Evolutionary conservation across 345 rosid genomes (phyloP).

Genomic region (Syzygium oleosum): DNA sequence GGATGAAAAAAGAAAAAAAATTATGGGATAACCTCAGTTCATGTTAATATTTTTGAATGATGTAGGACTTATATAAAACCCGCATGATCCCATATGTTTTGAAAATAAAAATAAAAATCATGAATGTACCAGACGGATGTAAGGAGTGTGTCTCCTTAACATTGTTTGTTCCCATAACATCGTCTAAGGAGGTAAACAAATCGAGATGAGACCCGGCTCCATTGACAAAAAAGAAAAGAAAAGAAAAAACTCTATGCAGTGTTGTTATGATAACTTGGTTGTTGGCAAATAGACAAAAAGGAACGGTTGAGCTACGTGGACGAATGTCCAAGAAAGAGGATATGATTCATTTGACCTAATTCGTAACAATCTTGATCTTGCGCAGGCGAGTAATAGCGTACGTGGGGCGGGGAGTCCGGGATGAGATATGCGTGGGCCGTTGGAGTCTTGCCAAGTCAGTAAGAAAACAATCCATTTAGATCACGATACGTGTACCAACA

Average conservation of each 20-base stretch:
- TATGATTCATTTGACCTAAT: background rate
- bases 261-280: background rate
- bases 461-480: too few relatives aligned
- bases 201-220: background rate
- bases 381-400: too few relatives aligned
- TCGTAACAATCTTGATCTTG: background rate
- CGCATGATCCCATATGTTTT: background rate
- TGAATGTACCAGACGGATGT: background rate
- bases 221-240: accelerated
- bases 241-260: too few relatives aligned
- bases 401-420: too few relatives aligned
- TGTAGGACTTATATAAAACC: accelerated
- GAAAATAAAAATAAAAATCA: too few relatives aligned
- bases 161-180: accelerated
- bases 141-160: background rate
- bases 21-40: too few relatives aligned
- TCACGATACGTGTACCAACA: too few relatives aligned
- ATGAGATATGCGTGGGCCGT: too few relatives aligned
- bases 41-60: accelerated
- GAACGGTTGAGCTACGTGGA: background rate
- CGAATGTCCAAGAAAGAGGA: background rate
- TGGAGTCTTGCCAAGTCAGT: too few relatives aligned
- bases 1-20: background rate
- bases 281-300: background rate
- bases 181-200: too few relatives aligned